Evolutionary conservation across 257 asterid species (phyloP).

Genomic region (Capsicum rhomboideum): DNA sequence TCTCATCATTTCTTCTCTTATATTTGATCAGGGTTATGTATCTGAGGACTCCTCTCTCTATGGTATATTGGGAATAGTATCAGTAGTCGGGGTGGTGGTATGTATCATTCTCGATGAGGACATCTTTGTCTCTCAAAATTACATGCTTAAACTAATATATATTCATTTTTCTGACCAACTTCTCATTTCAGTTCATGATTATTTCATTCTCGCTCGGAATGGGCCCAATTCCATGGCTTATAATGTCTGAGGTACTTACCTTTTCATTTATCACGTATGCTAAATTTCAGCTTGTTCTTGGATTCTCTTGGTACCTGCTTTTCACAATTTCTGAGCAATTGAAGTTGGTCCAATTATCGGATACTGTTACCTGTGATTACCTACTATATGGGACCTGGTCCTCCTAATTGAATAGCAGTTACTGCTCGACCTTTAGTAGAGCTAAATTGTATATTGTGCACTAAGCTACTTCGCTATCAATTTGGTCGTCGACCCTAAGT

Average conservation of each 20-base stretch:
- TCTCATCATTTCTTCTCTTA: not conserved
- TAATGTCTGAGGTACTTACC: slow-evolving; percentile 83
- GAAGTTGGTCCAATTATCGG: not conserved
- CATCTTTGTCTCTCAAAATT: not conserved
- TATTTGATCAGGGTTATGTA: slow-evolving; percentile 37
- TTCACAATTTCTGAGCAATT: not conserved
- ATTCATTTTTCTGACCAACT: not conserved
- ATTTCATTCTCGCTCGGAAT: slow-evolving; percentile 77
- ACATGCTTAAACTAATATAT: not conserved
- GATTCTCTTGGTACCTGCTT: not conserved
- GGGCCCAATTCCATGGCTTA: slow-evolving; percentile 96
- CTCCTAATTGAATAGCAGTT: not conserved
- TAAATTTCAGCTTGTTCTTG: not conserved
- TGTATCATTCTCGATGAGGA: not conserved
- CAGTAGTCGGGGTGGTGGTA: slow-evolving; percentile 58
- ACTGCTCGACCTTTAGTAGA: not conserved
- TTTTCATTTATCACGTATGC: not conserved
- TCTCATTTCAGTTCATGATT: slow-evolving; percentile 49
- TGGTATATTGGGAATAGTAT: slow-evolving; percentile 50
- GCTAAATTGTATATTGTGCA: not conserved
- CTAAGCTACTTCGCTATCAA: not conserved
- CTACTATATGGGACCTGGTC: too few relatives aligned
- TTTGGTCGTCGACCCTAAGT: not conserved
- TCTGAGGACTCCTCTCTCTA: slow-evolving; percentile 38
- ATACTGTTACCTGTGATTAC: not conserved